Percentiles rank a stretch among this genome's conserved stretches.
Evolutionary conservation across 148 eudicot species (phyloP).

Genomic region (Fagopyrum homotropicum): DNA sequence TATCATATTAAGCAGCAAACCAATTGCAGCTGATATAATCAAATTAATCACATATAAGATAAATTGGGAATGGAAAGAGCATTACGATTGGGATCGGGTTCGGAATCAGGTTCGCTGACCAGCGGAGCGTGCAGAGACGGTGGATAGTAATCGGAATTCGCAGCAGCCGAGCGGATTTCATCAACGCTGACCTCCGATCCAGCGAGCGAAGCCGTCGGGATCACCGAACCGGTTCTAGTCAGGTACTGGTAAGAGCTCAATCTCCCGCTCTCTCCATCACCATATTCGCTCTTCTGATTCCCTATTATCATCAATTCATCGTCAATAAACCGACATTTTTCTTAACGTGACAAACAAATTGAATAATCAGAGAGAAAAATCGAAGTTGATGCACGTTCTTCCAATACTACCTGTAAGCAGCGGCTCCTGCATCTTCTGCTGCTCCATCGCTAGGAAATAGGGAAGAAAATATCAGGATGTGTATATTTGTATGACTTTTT

Average conservation of each 20-base stretch:
- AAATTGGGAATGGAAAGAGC: background rate
- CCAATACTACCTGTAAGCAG: slow-evolving; percentile 36
- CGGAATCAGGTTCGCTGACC: slow-evolving; percentile 48
- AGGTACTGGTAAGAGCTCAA: slow-evolving; percentile 60
- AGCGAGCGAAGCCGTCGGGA: slow-evolving; percentile 35
- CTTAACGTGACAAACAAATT: background rate
- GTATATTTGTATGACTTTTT: background rate
- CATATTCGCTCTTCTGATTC: slow-evolving; percentile 23
- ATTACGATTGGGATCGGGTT: slow-evolving; percentile 30
- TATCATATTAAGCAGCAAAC: background rate
- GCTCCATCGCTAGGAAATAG: slow-evolving; percentile 23
- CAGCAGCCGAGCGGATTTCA: slow-evolving; percentile 74
- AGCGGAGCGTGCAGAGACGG: slow-evolving; percentile 78
- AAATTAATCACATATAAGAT: background rate
- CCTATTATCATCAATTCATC: slow-evolving; percentile 11
- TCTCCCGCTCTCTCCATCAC: slow-evolving; percentile 28
- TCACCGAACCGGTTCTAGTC: slow-evolving; percentile 53
- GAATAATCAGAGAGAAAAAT: background rate
- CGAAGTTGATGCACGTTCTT: no score
- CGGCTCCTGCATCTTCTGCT: slow-evolving; percentile 34
- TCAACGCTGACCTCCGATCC: slow-evolving; percentile 68
- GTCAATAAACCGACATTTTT: background rate
- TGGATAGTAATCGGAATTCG: slow-evolving; percentile 56
- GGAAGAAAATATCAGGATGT: background rate
- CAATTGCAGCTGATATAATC: background rate